phyloP scores from a whole-genome alignment of 768 basidiomycete species.

The Boletus edulis region DNA sequence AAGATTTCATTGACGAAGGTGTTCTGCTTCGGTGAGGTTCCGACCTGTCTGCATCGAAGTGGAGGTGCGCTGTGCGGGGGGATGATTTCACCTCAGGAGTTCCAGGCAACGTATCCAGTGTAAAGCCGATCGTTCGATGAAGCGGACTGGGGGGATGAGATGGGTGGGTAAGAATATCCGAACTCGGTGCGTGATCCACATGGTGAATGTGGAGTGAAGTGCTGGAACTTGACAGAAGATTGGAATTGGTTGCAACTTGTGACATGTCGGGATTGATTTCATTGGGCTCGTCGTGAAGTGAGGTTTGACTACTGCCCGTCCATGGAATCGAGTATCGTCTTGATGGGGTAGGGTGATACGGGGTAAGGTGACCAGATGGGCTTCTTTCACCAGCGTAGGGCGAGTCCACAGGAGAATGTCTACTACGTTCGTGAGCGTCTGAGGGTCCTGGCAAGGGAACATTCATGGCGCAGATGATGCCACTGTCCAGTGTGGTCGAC shows the following conservation, averaged over 20 bases:
- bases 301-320: conserved; percentile 12
- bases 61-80: neutral
- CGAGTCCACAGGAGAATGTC: conserved; percentile 12
- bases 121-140: neutral
- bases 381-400: conserved; percentile 13
- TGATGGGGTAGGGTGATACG: conserved; percentile 8
- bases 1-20: conserved; percentile 13
- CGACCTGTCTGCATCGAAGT: neutral
- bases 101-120: neutral
- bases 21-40: conserved; percentile 7
- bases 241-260: neutral
- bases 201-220: neutral
- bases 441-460: conserved; percentile 4
- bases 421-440: neutral
- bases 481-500: neutral
- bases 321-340: conserved; percentile 11
- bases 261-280: neutral
- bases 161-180: neutral
- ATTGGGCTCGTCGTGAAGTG: conserved; percentile 18
- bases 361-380: conserved; percentile 20
- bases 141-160: conserved; percentile 1
- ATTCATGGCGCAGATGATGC: conserved; percentile 16
- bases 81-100: neutral
- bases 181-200: neutral
- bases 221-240: neutral